phyloP scores from a whole-genome alignment of 345 rosid species.

The Turritis glabra region DNA sequence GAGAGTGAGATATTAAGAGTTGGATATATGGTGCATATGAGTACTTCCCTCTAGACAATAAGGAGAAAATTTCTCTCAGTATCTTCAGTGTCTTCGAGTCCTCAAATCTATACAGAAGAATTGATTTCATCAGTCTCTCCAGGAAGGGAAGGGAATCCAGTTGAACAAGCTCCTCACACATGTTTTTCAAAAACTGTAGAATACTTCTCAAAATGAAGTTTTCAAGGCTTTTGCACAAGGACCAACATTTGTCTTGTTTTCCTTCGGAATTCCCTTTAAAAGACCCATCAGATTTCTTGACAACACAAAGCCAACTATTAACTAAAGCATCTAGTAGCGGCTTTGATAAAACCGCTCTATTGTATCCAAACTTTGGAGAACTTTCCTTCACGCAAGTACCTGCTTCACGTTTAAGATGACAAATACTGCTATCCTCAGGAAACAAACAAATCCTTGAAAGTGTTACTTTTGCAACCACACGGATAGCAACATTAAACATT shows the following conservation, averaged over 20 bases:
- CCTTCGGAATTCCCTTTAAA: constrained; percentile 32
- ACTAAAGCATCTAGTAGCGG: constrained; percentile 55
- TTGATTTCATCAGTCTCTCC: constrained; percentile 60
- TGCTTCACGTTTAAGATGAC: constrained; percentile 36
- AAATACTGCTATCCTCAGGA: constrained; percentile 43
- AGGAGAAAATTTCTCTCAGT: constrained; percentile 49
- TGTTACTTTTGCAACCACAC: constrained; percentile 60
- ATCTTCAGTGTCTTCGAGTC: constrained; percentile 63
- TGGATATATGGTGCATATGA: constrained; percentile 57
- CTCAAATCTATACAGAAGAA: constrained; percentile 77
- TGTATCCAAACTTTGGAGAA: constrained; percentile 37
- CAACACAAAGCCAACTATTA: constrained; percentile 60
- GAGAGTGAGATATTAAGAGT: constrained; percentile 81
- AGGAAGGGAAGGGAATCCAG: constrained; percentile 67
- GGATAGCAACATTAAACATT: constrained; percentile 56
- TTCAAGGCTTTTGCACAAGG: constrained; percentile 65
- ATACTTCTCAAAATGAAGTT: constrained; percentile 64
- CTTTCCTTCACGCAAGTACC: constrained; percentile 36
- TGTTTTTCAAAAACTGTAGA: constrained; percentile 47
- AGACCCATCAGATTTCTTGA: constrained; percentile 51
- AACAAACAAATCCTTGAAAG: constrained; percentile 62
- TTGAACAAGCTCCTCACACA: constrained; percentile 54
- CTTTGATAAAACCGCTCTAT: constrained; percentile 45
- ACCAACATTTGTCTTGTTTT: constrained; percentile 40
- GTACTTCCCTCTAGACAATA: constrained; percentile 58